Evolutionary conservation across 108 stramenopile species (phyloP).

Genomic region (Cyclotella atomus): DNA sequence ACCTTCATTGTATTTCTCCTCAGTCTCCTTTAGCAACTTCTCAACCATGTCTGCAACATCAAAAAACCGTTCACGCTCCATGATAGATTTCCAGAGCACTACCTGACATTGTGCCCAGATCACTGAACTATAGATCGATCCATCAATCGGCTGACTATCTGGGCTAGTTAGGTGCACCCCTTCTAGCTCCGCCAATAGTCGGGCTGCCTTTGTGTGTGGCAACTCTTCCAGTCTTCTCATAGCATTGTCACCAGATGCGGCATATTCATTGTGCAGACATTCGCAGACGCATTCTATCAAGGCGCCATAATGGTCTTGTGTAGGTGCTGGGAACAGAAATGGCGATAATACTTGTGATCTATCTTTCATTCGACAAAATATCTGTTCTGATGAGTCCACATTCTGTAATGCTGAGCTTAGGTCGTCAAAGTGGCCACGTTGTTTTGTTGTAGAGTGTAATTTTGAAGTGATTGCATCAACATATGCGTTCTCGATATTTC

Average conservation of each 20-base stretch:
- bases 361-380: constrained; percentile 31
- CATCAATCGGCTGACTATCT: constrained; percentile 21
- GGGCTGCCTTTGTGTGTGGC: constrained; percentile 35
- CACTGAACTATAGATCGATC: constrained; percentile 26
- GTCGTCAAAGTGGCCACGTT: constrained; percentile 16
- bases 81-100: constrained; percentile 28
- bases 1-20: constrained; percentile 24
- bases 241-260: constrained; percentile 14
- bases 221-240: constrained; percentile 23
- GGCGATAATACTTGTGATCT: constrained; percentile 11
- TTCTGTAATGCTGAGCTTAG: constrained; percentile 26
- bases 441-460: constrained; percentile 8
- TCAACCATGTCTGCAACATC: constrained; percentile 14
- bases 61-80: constrained; percentile 6
- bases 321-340: constrained; percentile 37
- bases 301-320: constrained; percentile 35
- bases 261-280: constrained; percentile 29
- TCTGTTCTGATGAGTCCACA: constrained; percentile 26
- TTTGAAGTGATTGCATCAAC: constrained; percentile 12
- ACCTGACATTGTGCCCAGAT: constrained; percentile 45
- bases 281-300: constrained; percentile 27
- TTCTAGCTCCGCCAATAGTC: constrained; percentile 34
- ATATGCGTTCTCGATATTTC: constrained; percentile 38
- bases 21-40: constrained; percentile 15
- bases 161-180: constrained; percentile 9